Conservation (phyloP, 2,329 filamentous ascomycete genomes). For the Tetracladium maxilliforme region DNA sequence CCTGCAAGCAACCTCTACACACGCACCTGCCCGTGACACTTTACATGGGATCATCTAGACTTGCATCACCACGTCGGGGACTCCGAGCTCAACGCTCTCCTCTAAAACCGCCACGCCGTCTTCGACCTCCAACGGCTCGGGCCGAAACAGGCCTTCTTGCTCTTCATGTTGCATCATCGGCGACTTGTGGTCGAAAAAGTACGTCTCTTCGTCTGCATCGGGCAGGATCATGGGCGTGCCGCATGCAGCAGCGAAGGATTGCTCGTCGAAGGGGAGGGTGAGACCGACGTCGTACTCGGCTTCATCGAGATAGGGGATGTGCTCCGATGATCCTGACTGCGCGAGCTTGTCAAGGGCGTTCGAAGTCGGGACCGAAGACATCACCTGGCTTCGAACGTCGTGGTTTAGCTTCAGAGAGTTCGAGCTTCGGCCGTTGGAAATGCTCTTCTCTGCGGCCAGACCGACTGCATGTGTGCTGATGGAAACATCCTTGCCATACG, state of each 20-base stretch:
- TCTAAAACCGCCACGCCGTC: constrained; percentile 40
- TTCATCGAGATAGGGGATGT: constrained; percentile 7
- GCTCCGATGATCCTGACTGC: constrained; percentile 3
- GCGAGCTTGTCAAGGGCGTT: too few relatives aligned
- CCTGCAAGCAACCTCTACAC: too few relatives aligned
- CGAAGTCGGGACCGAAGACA: too few relatives aligned
- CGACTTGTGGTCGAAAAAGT: constrained; percentile 5
- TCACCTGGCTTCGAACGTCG: too few relatives aligned
- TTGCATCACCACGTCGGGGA: constrained; percentile 26
- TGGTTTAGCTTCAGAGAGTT: too few relatives aligned
- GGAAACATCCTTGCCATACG: too few relatives aligned
- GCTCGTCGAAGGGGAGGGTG: too few relatives aligned
- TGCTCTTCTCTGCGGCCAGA: too few relatives aligned
- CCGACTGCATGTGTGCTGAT: too few relatives aligned
- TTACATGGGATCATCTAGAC: constrained; percentile 6
- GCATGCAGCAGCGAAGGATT: constrained; percentile 4
- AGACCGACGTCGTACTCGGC: constrained; percentile 2
- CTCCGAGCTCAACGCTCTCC: constrained; percentile 32
- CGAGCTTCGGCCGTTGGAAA: too few relatives aligned
- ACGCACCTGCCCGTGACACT: too few relatives aligned
- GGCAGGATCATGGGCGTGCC: constrained; percentile 7
- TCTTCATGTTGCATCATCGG: constrained; percentile 17
- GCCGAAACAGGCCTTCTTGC: constrained; percentile 16
- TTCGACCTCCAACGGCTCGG: constrained; percentile 28
- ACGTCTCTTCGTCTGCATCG: constrained; percentile 5